Evolutionary conservation across 495 filamentous ascomycete species (phyloP).

Genomic region (Glarea lozoyensis): DNA sequence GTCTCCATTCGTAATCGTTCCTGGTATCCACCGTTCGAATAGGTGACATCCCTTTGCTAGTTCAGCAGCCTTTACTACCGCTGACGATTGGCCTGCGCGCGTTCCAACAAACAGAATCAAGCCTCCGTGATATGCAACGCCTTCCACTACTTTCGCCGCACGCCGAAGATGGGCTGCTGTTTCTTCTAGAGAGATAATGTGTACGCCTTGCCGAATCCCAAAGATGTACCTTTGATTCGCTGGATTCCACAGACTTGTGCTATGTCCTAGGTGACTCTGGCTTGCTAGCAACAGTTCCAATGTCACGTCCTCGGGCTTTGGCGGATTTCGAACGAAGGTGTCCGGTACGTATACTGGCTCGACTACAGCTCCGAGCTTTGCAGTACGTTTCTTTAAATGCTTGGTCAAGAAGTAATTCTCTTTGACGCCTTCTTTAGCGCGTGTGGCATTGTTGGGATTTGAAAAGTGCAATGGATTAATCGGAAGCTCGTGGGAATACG

Average conservation of each 20-base stretch:
- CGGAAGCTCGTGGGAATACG: conserved; percentile 11
- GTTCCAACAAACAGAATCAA: conserved; percentile 88
- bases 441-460: conserved; percentile 10
- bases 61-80: conserved; percentile 73
- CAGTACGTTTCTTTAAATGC: conserved; percentile 23
- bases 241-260: conserved; percentile 91
- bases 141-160: conserved; percentile 80
- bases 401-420: conserved; percentile 3
- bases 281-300: conserved; percentile 88
- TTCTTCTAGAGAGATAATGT: conserved; percentile 85
- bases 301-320: conserved; percentile 66
- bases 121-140: conserved; percentile 74
- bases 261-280: conserved; percentile 86
- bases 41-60: conserved; percentile 75
- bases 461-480: conserved; percentile 15
- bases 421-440: conserved; percentile 8
- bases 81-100: conserved; percentile 62
- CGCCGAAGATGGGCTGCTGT: conserved; percentile 83
- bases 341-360: conserved; percentile 56
- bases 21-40: conserved; percentile 90
- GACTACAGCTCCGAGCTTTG: conserved; percentile 44
- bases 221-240: conserved; percentile 92
- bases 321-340: conserved; percentile 59
- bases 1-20: conserved; percentile 85
- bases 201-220: conserved; percentile 79